A percentile compares a stretch with the other conserved stretches of the same genome.
phyloP scores from a whole-genome alignment of 1,284 basidiomycete genomes.

The Austroboletus niveus region DNA sequence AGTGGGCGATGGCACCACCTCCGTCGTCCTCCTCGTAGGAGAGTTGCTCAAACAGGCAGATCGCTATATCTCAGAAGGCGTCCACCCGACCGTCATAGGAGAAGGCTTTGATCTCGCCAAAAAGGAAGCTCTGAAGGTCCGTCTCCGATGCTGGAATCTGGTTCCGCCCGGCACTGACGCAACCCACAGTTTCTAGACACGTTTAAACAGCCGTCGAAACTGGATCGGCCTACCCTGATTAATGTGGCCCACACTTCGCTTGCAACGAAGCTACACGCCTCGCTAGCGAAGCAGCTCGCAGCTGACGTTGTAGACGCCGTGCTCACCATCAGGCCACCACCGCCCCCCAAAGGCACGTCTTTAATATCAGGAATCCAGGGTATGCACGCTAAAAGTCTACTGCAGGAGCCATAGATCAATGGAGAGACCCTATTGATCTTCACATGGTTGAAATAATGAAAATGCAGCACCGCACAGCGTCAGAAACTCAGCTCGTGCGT shows the following conservation, averaged over 20 bases:
- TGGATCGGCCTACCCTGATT: slow-evolving; percentile 90
- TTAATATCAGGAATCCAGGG: slow-evolving; percentile 16
- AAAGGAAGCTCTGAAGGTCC: slow-evolving; percentile 85
- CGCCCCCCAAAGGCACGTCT: slow-evolving; percentile 54
- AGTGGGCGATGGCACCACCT: slow-evolving; percentile 98
- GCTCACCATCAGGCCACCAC: slow-evolving; percentile 78
- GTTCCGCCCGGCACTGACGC: slow-evolving; percentile 15
- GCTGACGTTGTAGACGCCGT: slow-evolving; percentile 96
- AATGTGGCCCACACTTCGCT: slow-evolving; percentile 94
- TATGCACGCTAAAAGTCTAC: slow-evolving; percentile 25
- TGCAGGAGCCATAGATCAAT: slow-evolving; percentile 61
- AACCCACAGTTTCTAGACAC: slow-evolving; percentile 81
- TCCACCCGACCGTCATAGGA: slow-evolving; percentile 94
- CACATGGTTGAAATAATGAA: slow-evolving; percentile 99
- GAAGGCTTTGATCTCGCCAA: slow-evolving; percentile 98
- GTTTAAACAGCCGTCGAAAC: slow-evolving; percentile 74
- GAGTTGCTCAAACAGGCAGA: slow-evolving; percentile 98
- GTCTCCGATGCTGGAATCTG: slow-evolving; percentile 32
- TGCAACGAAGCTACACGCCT: slow-evolving; percentile 86
- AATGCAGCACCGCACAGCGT: slow-evolving; percentile 99
- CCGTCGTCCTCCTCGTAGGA: slow-evolving; percentile 95
- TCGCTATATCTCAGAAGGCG: slow-evolving; percentile 97
- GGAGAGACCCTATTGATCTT: slow-evolving; percentile 90
- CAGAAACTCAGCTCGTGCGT: slow-evolving; percentile 95
- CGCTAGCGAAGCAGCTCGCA: slow-evolving; percentile 86